phyloP scores from a whole-genome alignment of 495 filamentous ascomycete species.

The Recurvomyces mirabilis region DNA sequence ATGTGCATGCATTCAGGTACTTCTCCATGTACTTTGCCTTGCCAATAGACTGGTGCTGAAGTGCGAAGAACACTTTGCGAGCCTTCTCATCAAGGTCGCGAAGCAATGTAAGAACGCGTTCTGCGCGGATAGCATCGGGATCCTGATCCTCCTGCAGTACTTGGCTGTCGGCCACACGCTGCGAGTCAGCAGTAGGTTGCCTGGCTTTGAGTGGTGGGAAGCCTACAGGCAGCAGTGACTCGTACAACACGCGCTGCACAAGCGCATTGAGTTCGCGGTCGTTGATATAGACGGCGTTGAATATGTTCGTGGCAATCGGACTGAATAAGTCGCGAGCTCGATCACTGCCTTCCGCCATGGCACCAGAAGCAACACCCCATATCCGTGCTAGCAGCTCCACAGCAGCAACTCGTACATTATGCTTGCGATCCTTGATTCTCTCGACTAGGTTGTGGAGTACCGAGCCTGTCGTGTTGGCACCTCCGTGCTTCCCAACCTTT shows the following conservation, averaged over 20 bases:
- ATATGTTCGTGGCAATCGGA: conserved; percentile 71
- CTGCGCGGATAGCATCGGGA: conserved; percentile 72
- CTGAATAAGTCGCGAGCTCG: conserved; percentile 57
- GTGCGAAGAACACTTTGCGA: conserved; percentile 78
- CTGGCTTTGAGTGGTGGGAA: conserved; percentile 74
- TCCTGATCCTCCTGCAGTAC: conserved; percentile 44
- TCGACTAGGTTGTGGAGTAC: conserved; percentile 73
- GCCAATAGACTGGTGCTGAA: conserved; percentile 61
- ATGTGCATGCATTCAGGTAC: conserved; percentile 69
- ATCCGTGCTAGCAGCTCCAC: conserved; percentile 74
- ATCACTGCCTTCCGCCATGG: conserved; percentile 76
- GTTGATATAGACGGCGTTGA: conserved; percentile 83
- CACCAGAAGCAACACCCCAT: conserved; percentile 83
- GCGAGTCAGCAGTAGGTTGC: conserved; percentile 37
- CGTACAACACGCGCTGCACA: conserved; percentile 76
- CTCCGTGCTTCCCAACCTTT: conserved; percentile 66
- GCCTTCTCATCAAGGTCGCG: conserved; percentile 66
- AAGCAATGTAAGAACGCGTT: conserved; percentile 71
- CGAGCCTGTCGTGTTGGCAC: conserved; percentile 55
- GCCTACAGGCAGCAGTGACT: conserved; percentile 68
- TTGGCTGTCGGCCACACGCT: conserved; percentile 42
- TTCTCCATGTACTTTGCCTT: conserved; percentile 58
- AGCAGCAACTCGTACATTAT: conserved; percentile 67
- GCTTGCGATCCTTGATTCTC: conserved; percentile 76
- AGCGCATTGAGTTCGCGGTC: conserved; percentile 74